A percentile compares a stretch with the other conserved stretches of the same genome.
Conservation (phyloP, 495 filamentous ascomycete species). For the Letharia columbiana region DNA sequence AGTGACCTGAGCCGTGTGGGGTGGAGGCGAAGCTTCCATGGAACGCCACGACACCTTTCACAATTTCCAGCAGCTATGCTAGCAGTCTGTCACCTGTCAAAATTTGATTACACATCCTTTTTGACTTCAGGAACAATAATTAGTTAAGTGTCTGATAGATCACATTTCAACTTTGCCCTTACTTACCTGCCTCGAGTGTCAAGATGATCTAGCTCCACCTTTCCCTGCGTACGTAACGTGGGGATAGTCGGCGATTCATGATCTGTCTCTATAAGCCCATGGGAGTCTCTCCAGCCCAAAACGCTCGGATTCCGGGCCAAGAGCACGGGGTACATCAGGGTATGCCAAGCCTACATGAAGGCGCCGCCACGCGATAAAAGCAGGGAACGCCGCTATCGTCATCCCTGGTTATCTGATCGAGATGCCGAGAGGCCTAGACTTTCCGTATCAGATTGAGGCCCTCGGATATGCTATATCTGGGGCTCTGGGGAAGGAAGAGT, state of each 20-base stretch:
- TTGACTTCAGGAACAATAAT: background rate
- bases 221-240: background rate
- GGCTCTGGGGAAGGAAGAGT: background rate
- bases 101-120: background rate
- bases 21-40: background rate
- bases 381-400: background rate
- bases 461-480: background rate
- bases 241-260: background rate
- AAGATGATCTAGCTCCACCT: background rate
- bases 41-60: background rate
- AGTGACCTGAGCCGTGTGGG: background rate
- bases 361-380: background rate
- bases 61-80: background rate
- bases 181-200: background rate
- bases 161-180: background rate
- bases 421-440: background rate
- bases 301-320: background rate
- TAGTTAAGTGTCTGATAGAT: background rate
- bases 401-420: background rate
- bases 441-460: background rate
- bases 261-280: background rate
- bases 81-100: conserved; percentile 3
- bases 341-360: background rate
- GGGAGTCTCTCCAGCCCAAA: background rate
- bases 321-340: background rate